Base-by-base conservation (phyloP, 2,329 filamentous ascomycete genomes). In the Thelonectria blattea region DNA sequence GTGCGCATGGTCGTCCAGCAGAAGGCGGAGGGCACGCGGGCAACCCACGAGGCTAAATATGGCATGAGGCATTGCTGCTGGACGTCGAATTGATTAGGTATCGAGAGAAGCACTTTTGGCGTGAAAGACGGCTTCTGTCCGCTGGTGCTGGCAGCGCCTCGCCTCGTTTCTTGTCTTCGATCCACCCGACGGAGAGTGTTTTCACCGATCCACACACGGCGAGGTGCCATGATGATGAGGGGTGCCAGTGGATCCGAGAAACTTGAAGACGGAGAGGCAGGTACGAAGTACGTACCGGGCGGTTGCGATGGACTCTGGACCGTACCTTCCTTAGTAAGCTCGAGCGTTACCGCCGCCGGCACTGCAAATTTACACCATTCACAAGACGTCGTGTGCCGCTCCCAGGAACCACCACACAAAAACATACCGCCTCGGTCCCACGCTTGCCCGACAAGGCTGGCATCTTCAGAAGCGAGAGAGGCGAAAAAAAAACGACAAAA, bases 1-100 rank as follows among this genome's bases (percentile, higher is more conserved):
- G 50, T 34, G 47, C 18, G 30, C 43, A 47, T 22, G 46, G 50
- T 51, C 24, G 53, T 49, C 59, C 46, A 56, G 46, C 56, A 57
- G 24, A 57, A 37, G 27, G 60, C 56, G 52, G 56, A 45, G 56
- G 55, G 68, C 68, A 71, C 68, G 68, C 64, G 68, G 68, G 59
- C 68, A 70, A 53, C 52, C 67, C 67, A 71, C 65, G 68, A 67
- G 68, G 63, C 68, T 71, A 71, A 67, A 63, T 68, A 53, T 65
- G 68, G 65, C 64, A 65, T 60, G 67, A 66, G 27, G 27, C 27
- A 30, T 30, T 30, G 68, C 62, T 68, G 62, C 56, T 65, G 60
- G 62, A 65, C 48, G 60, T 58, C 65, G 55, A 61, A 37, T 37
- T 37, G 34, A 37, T 37, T 37, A 34, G 4, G 9, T 24, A 30